Evolutionary conservation across 169 alveolate species (phyloP).

Genomic region (Plasmodium inui): DNA sequence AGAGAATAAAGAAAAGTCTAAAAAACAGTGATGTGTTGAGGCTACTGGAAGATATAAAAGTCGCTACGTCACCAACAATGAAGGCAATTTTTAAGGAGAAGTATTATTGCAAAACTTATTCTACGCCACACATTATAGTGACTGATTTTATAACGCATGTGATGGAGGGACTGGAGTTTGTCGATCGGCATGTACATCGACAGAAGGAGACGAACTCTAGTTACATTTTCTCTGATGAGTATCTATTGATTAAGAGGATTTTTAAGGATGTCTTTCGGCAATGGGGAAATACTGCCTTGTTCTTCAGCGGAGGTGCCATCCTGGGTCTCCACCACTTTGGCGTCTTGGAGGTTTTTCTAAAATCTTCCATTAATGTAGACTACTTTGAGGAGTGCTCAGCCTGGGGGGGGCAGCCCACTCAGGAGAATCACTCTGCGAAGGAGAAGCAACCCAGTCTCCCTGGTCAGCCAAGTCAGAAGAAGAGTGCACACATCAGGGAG

Average conservation of each 20-base stretch:
- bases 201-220: conserved; percentile 25
- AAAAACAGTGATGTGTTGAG: conserved; percentile 28
- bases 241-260: conserved; percentile 38
- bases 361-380: conserved; percentile 22
- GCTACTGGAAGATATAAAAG: conserved; percentile 61
- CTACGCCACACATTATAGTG: conserved; percentile 59
- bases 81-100: conserved; percentile 66
- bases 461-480: background rate
- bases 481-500: background rate
- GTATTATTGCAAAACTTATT: conserved; percentile 70
- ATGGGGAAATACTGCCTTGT: conserved; percentile 82
- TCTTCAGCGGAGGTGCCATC: conserved; percentile 83
- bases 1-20: conserved; percentile 44
- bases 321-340: conserved; percentile 82
- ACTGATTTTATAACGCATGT: conserved; percentile 56
- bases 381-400: conserved; percentile 17
- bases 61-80: conserved; percentile 63
- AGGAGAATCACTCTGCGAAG: background rate
- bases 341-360: conserved; percentile 77
- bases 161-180: conserved; percentile 34
- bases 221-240: conserved; percentile 48
- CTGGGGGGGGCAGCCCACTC: background rate
- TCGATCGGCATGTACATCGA: conserved; percentile 53
- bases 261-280: conserved; percentile 71
- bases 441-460: background rate